phyloP scores from a whole-genome alignment of 2,329 filamentous ascomycete species.

The Penicillium sp. region DNA sequence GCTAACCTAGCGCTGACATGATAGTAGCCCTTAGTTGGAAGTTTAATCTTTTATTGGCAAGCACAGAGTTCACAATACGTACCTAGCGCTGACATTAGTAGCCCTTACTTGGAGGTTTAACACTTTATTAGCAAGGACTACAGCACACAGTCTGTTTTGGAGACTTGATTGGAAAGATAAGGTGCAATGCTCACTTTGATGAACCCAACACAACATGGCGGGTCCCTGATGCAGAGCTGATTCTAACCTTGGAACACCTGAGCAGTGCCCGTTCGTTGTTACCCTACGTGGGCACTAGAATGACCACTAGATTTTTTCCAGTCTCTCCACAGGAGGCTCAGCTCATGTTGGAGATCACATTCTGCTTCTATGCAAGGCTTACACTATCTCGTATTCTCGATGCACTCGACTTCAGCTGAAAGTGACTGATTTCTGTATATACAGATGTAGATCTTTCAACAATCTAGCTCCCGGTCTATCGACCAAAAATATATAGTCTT shows the following conservation, averaged over 20 bases:
- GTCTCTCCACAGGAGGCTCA: conserved; percentile 7
- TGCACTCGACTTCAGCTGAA: not conserved
- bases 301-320: not conserved
- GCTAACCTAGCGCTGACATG: conserved; percentile 1
- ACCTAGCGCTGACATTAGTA: not conserved
- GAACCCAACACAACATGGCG: not conserved
- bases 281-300: not conserved
- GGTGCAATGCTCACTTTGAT: conserved; percentile 2
- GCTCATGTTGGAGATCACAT: conserved; percentile 1
- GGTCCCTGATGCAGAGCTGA: not conserved
- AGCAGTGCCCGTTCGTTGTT: not conserved
- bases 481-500: not conserved
- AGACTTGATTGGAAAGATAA: conserved; percentile 2
- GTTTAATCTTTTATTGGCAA: not conserved
- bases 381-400: conserved; percentile 8
- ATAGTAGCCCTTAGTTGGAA: not conserved
- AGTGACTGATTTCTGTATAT: not conserved
- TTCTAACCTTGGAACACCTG: not conserved
- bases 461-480: not conserved
- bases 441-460: not conserved
- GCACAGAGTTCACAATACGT: too few species aligned
- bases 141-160: not conserved
- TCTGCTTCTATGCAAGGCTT: conserved; percentile 2
- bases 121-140: not conserved
- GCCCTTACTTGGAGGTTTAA: not conserved